Conservation (phyloP, 148 eudicot species). For the Amaranthus palmeri region DNA sequence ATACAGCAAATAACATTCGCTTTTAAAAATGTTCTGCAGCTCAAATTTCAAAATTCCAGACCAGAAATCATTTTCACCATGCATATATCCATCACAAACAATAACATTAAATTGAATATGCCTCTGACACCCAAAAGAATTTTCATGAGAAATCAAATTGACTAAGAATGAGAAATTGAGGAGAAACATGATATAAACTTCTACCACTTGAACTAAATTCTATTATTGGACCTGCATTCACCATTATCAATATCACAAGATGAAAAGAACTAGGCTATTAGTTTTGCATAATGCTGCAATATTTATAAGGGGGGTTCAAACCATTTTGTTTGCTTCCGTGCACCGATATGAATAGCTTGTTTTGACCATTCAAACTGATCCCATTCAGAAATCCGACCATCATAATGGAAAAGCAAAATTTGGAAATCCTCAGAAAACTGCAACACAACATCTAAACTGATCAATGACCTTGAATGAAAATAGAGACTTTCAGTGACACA, state of each 20-base stretch:
- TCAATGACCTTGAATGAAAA: slow-evolving; percentile 1
- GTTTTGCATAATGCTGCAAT: background rate
- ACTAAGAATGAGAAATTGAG: slow-evolving; percentile 4
- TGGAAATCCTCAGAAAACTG: slow-evolving; percentile 89
- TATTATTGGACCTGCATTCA: background rate
- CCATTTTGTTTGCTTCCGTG: slow-evolving; percentile 73
- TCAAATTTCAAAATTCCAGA: background rate
- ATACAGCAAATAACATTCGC: background rate
- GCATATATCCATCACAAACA: background rate
- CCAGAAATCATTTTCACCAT: background rate
- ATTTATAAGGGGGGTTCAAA: slow-evolving; percentile 14
- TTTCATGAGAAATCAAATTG: background rate
- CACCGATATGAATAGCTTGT: slow-evolving; percentile 74
- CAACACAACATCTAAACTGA: slow-evolving; percentile 19
- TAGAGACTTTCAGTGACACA: background rate
- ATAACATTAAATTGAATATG: background rate
- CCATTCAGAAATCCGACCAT: slow-evolving; percentile 87
- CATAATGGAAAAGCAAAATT: slow-evolving; percentile 90
- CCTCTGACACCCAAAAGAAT: too few relatives aligned
- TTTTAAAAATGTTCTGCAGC: background rate
- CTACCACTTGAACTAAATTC: background rate
- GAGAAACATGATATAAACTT: background rate
- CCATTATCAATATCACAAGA: background rate
- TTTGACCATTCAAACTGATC: slow-evolving; percentile 88
- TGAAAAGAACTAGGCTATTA: background rate